Percentiles rank a stretch among this genome's conserved stretches.
Evolutionary conservation across 148 eudicot species (phyloP).

Genomic region (Agrostemma githago): DNA sequence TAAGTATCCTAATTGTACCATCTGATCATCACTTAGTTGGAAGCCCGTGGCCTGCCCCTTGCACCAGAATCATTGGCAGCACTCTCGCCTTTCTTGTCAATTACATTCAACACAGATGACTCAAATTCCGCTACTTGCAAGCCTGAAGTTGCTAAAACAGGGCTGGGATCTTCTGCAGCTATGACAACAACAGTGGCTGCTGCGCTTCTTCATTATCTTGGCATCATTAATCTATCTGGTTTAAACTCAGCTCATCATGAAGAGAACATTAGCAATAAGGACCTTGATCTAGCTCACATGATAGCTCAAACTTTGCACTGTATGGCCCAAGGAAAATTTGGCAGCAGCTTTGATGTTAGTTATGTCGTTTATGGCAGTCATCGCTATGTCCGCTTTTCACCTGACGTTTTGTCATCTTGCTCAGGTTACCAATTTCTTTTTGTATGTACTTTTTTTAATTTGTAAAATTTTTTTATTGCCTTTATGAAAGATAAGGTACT

Average conservation of each 20-base stretch:
- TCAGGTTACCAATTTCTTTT: constrained; percentile 52
- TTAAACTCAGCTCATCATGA: constrained; percentile 26
- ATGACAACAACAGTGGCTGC: constrained; percentile 99
- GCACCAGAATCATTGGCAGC: constrained; percentile 73
- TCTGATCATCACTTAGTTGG: constrained; percentile 56
- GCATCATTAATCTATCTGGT: constrained; percentile 61
- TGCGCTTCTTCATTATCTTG: constrained; percentile 88
- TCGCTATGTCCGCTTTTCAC: constrained; percentile 94
- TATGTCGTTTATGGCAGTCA: constrained; percentile 99
- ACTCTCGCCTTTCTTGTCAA: constrained; percentile 78
- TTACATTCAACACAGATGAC: constrained; percentile 67
- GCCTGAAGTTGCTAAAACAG: constrained; percentile 99
- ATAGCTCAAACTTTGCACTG: constrained; percentile 86
- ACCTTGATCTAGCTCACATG: constrained; percentile 68
- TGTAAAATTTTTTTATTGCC: neutral
- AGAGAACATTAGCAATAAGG: constrained; percentile 26
- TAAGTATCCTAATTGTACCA: neutral
- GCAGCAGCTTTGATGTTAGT: constrained; percentile 97
- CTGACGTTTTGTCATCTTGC: constrained; percentile 86
- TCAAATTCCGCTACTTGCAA: constrained; percentile 49
- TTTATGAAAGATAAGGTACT: neutral
- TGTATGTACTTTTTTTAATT: constrained; percentile 7
- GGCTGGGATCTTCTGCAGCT: constrained; percentile 98
- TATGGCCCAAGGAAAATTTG: constrained; percentile 98
- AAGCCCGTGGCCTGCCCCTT: constrained; percentile 77